Evolutionary conservation across 768 basidiomycete species (phyloP).

Genomic region (Amanita pseudoporphyria): DNA sequence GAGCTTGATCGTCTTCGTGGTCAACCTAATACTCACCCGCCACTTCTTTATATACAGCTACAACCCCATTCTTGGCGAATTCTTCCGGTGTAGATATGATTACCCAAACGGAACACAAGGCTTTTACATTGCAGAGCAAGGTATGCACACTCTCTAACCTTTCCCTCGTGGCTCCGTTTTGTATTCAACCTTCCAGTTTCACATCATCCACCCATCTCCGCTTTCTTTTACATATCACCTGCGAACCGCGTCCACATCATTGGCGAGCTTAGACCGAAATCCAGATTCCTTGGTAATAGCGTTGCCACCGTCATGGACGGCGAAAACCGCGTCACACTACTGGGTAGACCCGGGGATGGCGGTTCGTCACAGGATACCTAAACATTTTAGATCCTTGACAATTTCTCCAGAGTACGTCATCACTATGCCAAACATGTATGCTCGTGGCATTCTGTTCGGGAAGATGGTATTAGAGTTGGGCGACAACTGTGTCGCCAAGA

Average conservation of each 20-base stretch:
- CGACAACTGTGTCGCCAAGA: slow-evolving; percentile 78
- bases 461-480: slow-evolving; percentile 97
- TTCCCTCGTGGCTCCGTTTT: neutral
- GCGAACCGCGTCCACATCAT: slow-evolving; percentile 79
- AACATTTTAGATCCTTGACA: neutral
- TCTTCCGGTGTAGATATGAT: slow-evolving; percentile 93
- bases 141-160: slow-evolving; percentile 23
- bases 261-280: slow-evolving; percentile 93
- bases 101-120: slow-evolving; percentile 86
- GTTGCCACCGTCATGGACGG: slow-evolving; percentile 97
- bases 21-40: slow-evolving; percentile 1
- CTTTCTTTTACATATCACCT: slow-evolving; percentile 94
- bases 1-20: slow-evolving; percentile 22
- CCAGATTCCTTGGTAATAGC: slow-evolving; percentile 93
- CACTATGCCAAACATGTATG: slow-evolving; percentile 98
- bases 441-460: slow-evolving; percentile 77
- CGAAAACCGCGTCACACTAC: slow-evolving; percentile 77
- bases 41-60: slow-evolving; percentile 41
- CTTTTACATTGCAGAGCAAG: slow-evolving; percentile 96
- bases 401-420: slow-evolving; percentile 60
- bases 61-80: slow-evolving; percentile 95
- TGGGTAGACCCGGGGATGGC: slow-evolving; percentile 81
- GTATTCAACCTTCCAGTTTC: slow-evolving; percentile 40
- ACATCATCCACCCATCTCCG: slow-evolving; percentile 89
- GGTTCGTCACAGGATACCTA: slow-evolving; percentile 34